Base-by-base conservation (phyloP, 2,329 filamentous ascomycete species). In the Sclerotinia borealis region DNA sequence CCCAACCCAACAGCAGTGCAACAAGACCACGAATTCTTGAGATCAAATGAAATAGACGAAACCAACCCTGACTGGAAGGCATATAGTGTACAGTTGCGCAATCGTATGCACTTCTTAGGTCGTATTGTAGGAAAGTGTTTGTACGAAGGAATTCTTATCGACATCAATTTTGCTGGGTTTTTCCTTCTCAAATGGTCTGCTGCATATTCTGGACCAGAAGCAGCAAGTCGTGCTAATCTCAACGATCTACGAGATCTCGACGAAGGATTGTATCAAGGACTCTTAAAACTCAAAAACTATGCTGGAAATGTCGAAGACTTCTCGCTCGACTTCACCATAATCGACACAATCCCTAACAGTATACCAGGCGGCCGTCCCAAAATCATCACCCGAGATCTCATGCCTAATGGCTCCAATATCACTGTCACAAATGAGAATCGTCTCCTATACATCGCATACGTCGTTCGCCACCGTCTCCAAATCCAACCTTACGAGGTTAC, bases 121-220 rank as follows among this genome's bases (percentile, higher is more conserved):
- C 89, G 95, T 4, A 85, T 99, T 34, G 88, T 99, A 31, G 95
- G 95, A 13, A 99, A 99, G 75, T 99, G 95, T 76, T 81, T 99
- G 72, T 99, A 99, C 73, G 95, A 99, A 77, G 93, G 93, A 0
- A 98, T 99, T 50, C 82, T 99, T 3, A 88, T 98, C 52, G 93
- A 99, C 75, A 88, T 97, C 65, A 86, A 86, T 58, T 99, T 99
- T 79, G 93, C 93, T 1, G 88, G 91, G 0, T 99, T 99, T 79
- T 99, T 99, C 77, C 83, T 99, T 8, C 84, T 96, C 65, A 97
- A 98, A 75, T 99, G 95, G 95, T 86, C 92, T 2, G 83, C 93
- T 60, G 87, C 89, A 13, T 81, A 82, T 39, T 83, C 86, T 1
- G 81, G 88, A 22, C 86, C 84, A 68, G 89, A 86, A 74, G 84